Evolutionary conservation across 2,329 filamentous ascomycete species (phyloP), one percentile per base, ranked within the genome.

Genomic region (Pseudocercospora vitis): DNA sequence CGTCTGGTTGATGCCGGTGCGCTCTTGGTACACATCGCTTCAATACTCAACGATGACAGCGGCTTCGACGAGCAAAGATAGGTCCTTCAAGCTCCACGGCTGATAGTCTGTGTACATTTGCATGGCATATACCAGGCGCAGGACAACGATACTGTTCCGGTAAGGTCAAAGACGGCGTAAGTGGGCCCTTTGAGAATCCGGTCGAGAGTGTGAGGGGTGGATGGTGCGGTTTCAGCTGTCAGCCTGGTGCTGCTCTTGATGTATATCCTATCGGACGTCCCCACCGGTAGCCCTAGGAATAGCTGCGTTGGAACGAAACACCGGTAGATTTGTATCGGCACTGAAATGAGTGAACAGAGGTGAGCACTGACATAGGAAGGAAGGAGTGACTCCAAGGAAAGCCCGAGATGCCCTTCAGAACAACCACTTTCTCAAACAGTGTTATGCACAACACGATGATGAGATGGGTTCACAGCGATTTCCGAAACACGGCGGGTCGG

Each of bases 401-500:
- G 35, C 46, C 39, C 49, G 40, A 53, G 19, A 48, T 21, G 28
- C 19, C 19, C 24, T 55, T 29, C 29, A 55, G 40, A 45, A 31
- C n/a, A 29, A 31, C 14, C 44, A 46, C n/a, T 51, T 48, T 54
- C 40, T 46, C 26, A 48, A 35, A 37, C 28, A 29, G 49, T 26
- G 51, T 53, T 48, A 19, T 37, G 32, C 16, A 52, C 44, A 48
- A 56, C 45, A 42, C 48, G 45, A 55, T 46, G 44, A 54, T 53
- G 56, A 60, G 46, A 44, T 32, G 42, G 57, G 51, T 37, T 39
- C 39, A 55, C 37, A 52, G 51, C 46, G 50, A 56, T 51, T 40
- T 62, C 59, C 60, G 61, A 65, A 58, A 65, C 56, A 59, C 47
- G 46, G 52, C 60, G 57, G 59, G 53, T 60, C 57, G 56, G 61